phyloP scores from a whole-genome alignment of 306 rosid species.

The Rosa multiflora region DNA sequence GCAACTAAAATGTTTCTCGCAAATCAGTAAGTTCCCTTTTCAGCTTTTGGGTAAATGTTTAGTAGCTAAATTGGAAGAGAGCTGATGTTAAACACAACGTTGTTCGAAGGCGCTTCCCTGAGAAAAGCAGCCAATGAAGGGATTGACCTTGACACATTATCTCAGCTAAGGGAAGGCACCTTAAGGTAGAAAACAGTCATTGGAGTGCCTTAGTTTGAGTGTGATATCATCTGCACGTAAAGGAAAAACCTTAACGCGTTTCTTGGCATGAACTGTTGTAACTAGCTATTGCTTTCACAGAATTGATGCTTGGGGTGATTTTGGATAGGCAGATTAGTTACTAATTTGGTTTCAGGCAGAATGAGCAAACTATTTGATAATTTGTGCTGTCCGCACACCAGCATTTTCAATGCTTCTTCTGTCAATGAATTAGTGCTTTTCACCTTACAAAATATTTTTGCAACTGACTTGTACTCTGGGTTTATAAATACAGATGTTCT shows the following conservation, averaged over 20 bases:
- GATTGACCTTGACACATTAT: not conserved
- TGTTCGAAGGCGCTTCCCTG: not conserved
- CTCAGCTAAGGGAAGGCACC: slow-evolving; percentile 14
- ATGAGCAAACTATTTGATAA: not conserved
- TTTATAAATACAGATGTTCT: not conserved
- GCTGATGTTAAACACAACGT: slow-evolving; percentile 22
- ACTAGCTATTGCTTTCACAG: not conserved
- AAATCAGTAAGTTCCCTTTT: not conserved
- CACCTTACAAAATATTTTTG: not conserved
- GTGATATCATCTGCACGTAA: not conserved
- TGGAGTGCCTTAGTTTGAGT: slow-evolving; percentile 14
- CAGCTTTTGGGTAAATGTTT: not conserved
- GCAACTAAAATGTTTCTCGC: not conserved
- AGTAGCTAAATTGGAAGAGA: slow-evolving; percentile 9
- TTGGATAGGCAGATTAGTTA: not conserved
- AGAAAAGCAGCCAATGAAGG: not conserved
- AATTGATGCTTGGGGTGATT: not conserved
- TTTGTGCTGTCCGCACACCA: not conserved
- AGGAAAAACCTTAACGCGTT: not conserved
- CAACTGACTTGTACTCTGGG: not conserved
- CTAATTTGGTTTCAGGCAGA: not conserved
- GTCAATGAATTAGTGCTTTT: not conserved
- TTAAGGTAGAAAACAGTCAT: slow-evolving; percentile 19
- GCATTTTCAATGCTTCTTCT: not conserved
- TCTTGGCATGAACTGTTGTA: not conserved